Evolutionary conservation across 2,329 filamentous ascomycete species (phyloP), one percentile per base, ranked within the genome.

Genomic region (Xylariaceae sp.): DNA sequence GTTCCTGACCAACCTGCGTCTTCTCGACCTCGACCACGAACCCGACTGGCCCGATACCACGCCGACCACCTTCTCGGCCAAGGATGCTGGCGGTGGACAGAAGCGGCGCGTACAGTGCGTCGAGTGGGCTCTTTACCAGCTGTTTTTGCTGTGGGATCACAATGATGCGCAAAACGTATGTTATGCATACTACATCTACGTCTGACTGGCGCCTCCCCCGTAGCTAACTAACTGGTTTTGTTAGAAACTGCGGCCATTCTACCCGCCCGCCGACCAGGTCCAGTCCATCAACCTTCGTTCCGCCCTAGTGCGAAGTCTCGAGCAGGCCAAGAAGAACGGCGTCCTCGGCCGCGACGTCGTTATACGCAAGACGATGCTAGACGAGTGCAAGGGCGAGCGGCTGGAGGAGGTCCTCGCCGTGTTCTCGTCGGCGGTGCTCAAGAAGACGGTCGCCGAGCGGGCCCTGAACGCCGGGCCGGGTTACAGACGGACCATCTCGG

Each of bases 381-480:
- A 98, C 58, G 90, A 98, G 53, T 98, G 92, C 65, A 89, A 85
- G 50, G 90, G 90, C 5, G 88, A 95, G 38, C 82, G 87, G 47
- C 77, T 97, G 38, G 88, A 89, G 58, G 92, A 98, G 57, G 67
- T 95, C 1, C 71, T 97, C 18, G 79, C 87, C 3, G 71, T 79
- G 1, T 94, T 98, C 54, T 96, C 90, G 1, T 85, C 85, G 11
- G 76, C 80, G 0, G 88, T 95, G 1, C 61, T 97, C 46, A 85
- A 85, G 55, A 88, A 83, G 55, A 62, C 76, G 1, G 63, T 85
- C 1, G 66, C 71, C 0, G 64, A 67, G 29, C 57, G 67, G 27
- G 52, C 60, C 28, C 59, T 60, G 14, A 61, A 63, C 26, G 58
- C 62, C 27, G 52, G 59, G 26, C 50, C 44, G 9, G 55, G 56